Evolutionary conservation across 2,329 filamentous ascomycete genomes (phyloP).

Genomic region (Onygenales sp.): DNA sequence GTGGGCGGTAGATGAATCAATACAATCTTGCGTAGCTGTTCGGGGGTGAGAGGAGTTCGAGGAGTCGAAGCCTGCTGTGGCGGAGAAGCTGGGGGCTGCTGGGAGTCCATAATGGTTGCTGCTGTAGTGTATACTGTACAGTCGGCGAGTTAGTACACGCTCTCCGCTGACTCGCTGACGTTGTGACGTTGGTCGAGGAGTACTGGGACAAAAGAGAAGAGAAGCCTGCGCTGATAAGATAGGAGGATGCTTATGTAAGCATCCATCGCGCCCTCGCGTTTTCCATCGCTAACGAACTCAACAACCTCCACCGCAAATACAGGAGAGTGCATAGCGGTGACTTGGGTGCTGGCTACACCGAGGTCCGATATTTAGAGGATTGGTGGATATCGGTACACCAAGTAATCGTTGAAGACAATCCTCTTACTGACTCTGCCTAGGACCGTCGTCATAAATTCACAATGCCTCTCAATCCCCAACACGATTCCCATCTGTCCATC

Average conservation of each 20-base stretch:
- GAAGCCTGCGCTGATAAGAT: no score
- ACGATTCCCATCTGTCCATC: background rate
- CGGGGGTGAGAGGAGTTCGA: conserved; percentile 46
- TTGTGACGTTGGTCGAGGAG: no score
- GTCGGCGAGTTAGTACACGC: no score
- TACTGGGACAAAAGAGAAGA: no score
- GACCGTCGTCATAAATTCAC: background rate
- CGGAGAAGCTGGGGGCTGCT: background rate
- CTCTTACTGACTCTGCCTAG: background rate
- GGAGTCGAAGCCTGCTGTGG: conserved; percentile 13
- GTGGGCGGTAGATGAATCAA: conserved; percentile 1
- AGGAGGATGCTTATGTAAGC: no score
- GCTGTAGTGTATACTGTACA: no score
- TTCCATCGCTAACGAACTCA: no score
- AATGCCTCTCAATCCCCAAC: background rate
- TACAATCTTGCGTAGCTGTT: conserved; percentile 52
- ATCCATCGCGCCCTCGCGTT: no score
- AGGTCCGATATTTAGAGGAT: no score
- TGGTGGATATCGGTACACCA: background rate
- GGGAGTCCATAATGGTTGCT: background rate
- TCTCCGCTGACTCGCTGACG: no score
- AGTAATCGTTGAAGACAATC: background rate
- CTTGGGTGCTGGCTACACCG: background rate
- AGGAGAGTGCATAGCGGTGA: background rate
- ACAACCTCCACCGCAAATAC: no score